phyloP scores from a whole-genome alignment of 2,329 filamentous ascomycete species.

The Catunica adiposa region DNA sequence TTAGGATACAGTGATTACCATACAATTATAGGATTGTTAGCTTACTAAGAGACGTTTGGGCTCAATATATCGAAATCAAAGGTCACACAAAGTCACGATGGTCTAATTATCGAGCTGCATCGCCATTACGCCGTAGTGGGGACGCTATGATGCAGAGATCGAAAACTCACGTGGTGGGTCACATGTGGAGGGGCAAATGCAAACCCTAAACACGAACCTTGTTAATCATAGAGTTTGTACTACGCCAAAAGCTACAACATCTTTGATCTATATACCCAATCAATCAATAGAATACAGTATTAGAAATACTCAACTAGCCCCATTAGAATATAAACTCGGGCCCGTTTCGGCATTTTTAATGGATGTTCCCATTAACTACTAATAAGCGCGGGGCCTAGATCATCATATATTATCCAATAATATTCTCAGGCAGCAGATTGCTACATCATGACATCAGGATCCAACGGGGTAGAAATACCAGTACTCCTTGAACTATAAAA shows the following conservation, averaged over 20 bases:
- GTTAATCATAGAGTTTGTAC: neutral
- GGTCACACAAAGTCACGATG: neutral
- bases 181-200: conserved; percentile 4
- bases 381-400: no score
- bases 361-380: no score
- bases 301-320: no score
- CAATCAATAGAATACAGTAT: no score
- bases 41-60: neutral
- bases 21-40: neutral
- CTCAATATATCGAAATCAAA: neutral
- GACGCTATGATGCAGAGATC: conserved; percentile 1
- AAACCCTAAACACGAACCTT: conserved; percentile 4
- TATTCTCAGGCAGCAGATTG: no score
- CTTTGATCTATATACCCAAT: no score
- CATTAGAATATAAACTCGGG: no score
- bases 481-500: no score
- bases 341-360: no score
- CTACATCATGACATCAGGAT: no score
- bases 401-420: no score
- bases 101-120: neutral
- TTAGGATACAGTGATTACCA: neutral
- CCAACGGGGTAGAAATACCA: no score
- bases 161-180: conserved; percentile 4
- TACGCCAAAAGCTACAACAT: neutral
- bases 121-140: neutral